phyloP scores from a whole-genome alignment of 2,329 filamentous ascomycete genomes.

The Chaetoscypha palmicola region DNA sequence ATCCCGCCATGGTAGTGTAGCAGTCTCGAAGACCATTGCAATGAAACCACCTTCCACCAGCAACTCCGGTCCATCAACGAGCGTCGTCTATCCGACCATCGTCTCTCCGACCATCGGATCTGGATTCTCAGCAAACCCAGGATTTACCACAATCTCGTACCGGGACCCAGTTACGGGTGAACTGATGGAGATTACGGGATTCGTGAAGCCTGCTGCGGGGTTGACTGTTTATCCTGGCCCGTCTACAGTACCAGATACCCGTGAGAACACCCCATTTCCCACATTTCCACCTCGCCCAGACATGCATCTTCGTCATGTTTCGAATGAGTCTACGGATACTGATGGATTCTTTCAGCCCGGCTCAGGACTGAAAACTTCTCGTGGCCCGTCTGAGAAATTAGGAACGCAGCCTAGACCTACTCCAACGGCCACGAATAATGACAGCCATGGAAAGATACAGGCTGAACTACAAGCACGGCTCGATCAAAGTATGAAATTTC shows the following conservation, averaged over 20 bases:
- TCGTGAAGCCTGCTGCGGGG: neutral
- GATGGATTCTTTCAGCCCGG: conserved; percentile 6
- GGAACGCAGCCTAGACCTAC: too few species aligned
- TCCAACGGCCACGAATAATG: too few species aligned
- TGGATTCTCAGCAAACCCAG: neutral
- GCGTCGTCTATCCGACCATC: neutral
- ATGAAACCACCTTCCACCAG: too few species aligned
- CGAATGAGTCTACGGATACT: conserved; percentile 6
- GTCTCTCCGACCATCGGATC: neutral
- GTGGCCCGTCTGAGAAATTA: too few species aligned
- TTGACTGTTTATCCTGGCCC: neutral
- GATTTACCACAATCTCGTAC: neutral
- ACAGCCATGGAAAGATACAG: too few species aligned
- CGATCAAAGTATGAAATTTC: neutral
- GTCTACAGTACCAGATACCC: neutral
- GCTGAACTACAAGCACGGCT: neutral
- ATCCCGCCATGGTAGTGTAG: too few species aligned
- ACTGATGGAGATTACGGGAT: neutral
- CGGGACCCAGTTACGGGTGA: neutral
- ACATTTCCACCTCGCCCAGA: conserved; percentile 4
- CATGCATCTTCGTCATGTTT: conserved; percentile 7
- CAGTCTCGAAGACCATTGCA: too few species aligned
- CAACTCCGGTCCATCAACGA: too few species aligned
- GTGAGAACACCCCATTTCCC: neutral
- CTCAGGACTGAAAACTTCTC: neutral